Percentiles rank a stretch among this genome's conserved stretches.
These are phyloP conservation scores for Arthrocladium fulminans DNA, from an alignment of 2,329 filamentous ascomycete species.

Conservation along the genomic window DNA sequence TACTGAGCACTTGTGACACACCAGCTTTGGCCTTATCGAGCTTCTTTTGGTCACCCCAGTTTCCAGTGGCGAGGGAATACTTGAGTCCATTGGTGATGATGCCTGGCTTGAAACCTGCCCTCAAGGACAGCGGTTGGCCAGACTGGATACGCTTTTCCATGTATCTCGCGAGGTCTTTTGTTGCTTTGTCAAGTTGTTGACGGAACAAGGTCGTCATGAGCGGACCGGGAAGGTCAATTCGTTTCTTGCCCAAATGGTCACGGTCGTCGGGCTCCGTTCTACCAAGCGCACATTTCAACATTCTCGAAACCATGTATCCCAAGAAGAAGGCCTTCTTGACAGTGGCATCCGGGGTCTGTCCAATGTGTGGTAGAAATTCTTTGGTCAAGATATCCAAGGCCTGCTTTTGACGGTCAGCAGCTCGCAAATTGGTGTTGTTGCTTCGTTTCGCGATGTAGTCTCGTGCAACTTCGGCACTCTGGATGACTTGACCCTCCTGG, in stretches of 20 bases:
- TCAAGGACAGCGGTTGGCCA: constrained; percentile 80
- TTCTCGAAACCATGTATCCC: constrained; percentile 96
- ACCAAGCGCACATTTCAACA: constrained; percentile 86
- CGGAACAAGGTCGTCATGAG: constrained; percentile 95
- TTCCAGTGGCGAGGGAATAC: constrained; percentile 93
- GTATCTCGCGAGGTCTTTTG: constrained; percentile 81
- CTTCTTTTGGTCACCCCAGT: constrained; percentile 99
- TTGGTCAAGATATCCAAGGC: constrained; percentile 94
- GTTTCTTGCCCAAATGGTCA: constrained; percentile 98
- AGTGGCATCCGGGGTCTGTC: constrained; percentile 86
- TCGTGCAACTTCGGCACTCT: constrained; percentile 86
- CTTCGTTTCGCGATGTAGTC: constrained; percentile 95
- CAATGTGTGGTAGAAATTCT: constrained; percentile 93
- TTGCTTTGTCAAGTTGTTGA: constrained; percentile 80
- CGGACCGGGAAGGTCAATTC: constrained; percentile 87
- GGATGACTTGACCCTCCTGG: constrained; percentile 91
- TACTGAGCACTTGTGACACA: constrained; percentile 95
- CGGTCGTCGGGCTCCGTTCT: constrained; percentile 91
- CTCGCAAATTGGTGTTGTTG: constrained; percentile 59
- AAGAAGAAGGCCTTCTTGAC: constrained; percentile 96
- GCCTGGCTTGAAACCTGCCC: constrained; percentile 79
- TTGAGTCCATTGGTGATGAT: constrained; percentile 91
- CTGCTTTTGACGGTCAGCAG: constrained; percentile 78
- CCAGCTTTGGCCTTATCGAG: constrained; percentile 88
- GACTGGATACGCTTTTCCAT: constrained; percentile 87